Evolutionary conservation across 1,139 yeast species (phyloP).

Genomic region (Diutina siamensis): DNA sequence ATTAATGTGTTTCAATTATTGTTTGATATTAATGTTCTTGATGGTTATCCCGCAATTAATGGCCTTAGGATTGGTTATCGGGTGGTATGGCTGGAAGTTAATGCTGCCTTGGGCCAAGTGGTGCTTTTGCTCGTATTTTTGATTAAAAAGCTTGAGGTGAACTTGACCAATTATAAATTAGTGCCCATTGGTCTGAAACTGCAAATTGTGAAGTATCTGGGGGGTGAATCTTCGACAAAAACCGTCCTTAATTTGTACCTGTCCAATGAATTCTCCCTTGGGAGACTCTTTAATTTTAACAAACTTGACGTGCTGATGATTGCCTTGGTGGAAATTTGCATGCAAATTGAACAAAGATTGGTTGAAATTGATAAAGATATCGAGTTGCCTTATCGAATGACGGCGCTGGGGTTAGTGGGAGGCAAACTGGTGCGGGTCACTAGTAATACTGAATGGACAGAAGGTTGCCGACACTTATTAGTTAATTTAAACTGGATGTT

Average conservation of each 20-base stretch:
- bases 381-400: conserved; percentile 58
- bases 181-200: conserved; percentile 84
- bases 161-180: conserved; percentile 48
- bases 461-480: conserved; percentile 71
- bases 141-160: conserved; percentile 42
- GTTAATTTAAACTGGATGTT: conserved; percentile 56
- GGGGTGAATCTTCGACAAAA: conserved; percentile 1
- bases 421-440: conserved; percentile 65
- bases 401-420: conserved; percentile 53
- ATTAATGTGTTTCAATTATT: conserved; percentile 75
- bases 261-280: conserved; percentile 57
- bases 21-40: conserved; percentile 64
- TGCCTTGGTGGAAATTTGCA: conserved; percentile 53
- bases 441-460: conserved; percentile 79
- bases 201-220: conserved; percentile 45
- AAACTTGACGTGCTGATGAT: conserved; percentile 69
- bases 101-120: conserved; percentile 86
- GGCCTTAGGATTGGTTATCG: conserved; percentile 67
- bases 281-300: conserved; percentile 57
- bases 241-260: conserved; percentile 40
- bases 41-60: conserved; percentile 79
- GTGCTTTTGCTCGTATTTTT: conserved; percentile 60
- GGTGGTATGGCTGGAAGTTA: conserved; percentile 85
- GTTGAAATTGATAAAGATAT: conserved; percentile 39
- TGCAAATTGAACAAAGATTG: conserved; percentile 43